Base-by-base conservation (phyloP, 2,329 filamentous ascomycete species). In the Anisogramma anomala region DNA sequence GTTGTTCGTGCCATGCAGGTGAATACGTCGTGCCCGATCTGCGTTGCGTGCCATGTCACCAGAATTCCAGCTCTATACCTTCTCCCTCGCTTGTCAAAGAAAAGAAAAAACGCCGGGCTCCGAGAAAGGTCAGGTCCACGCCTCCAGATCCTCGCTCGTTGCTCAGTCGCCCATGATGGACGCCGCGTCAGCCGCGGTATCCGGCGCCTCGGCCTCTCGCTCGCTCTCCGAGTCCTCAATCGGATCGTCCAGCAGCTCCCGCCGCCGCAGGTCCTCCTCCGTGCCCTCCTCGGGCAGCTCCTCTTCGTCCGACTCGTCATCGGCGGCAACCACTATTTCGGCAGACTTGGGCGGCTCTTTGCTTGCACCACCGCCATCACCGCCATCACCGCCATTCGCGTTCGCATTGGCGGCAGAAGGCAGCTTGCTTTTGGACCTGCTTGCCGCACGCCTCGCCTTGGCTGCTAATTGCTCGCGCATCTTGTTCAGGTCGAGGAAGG, bases 401-500 rank as follows among this genome's bases (percentile, higher is more conserved):
- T 49, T 49, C 13, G 36, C 36, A 8, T 39, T 26, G 20, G 36
- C 36, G 9, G 51, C 41, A 17, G 53, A 55, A 41, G 56, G 57
- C 48, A 55, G 55, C 46, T 59, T 64, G 30, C 61, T 54, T 53
- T 64, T 67, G 40, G 57, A 63, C n/a, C 37, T 46, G 20, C 28
- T 38, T 19, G 38, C 47, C 19, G 40, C 41, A 52, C 52, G 65
- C 52, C 66, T 68, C 50, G 59, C 64, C 39, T 63, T 53, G 32
- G 49, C 51, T 40, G 58, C 55, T 54, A 58, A 49, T 43, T 61
- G 49, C 38, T 67, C 65, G 50, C 69, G 68, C 32, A 74, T 59
- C 53, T 79, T 78, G 36, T 71, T 68, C 43, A 82, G 75, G 53
- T 94, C 87, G 3, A 96, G 67, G 58, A 82, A 91, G 7, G 77